Conservation (phyloP, 768 basidiomycete species). For the Coprinopsis sp. region DNA sequence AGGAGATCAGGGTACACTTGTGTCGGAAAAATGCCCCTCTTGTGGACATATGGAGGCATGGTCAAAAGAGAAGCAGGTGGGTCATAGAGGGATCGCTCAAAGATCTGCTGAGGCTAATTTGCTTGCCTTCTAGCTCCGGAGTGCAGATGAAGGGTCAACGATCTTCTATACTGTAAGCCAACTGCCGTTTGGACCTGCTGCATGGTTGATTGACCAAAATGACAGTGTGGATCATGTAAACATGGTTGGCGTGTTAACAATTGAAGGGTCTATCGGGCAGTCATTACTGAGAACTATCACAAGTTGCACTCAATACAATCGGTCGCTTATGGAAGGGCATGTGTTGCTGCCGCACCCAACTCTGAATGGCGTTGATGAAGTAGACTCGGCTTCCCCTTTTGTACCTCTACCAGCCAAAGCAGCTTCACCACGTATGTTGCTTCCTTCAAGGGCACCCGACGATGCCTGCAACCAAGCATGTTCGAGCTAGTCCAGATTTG, state of each 20-base stretch:
- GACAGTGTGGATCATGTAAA: slow-evolving; percentile 72
- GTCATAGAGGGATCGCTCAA: slow-evolving; percentile 14
- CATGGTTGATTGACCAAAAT: slow-evolving; percentile 7
- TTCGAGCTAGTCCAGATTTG: too few species aligned
- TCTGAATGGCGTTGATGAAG: too few species aligned
- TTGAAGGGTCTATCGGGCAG: slow-evolving; percentile 28
- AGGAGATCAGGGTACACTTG: slow-evolving; percentile 59
- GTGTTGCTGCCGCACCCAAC: too few species aligned
- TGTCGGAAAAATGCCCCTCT: slow-evolving; percentile 80
- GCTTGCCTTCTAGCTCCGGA: slow-evolving; percentile 53
- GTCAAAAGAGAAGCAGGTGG: slow-evolving; percentile 84
- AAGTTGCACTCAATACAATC: too few species aligned
- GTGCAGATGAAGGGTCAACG: slow-evolving; percentile 93
- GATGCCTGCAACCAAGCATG: too few species aligned
- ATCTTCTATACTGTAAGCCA: slow-evolving; percentile 85
- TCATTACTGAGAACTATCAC: too few species aligned
- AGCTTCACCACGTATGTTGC: too few species aligned
- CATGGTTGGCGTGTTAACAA: slow-evolving; percentile 84
- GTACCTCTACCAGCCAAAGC: too few species aligned
- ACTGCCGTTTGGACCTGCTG: slow-evolving; percentile 3
- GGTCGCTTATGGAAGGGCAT: too few species aligned
- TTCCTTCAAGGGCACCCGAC: too few species aligned
- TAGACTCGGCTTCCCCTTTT: too few species aligned
- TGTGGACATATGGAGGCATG: slow-evolving; percentile 85
- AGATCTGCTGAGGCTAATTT: slow-evolving; percentile 9